These are phyloP conservation scores for Trichoderma pleuroti DNA, from an alignment of 2,329 filamentous ascomycete genomes.

Conservation along the genomic window DNA sequence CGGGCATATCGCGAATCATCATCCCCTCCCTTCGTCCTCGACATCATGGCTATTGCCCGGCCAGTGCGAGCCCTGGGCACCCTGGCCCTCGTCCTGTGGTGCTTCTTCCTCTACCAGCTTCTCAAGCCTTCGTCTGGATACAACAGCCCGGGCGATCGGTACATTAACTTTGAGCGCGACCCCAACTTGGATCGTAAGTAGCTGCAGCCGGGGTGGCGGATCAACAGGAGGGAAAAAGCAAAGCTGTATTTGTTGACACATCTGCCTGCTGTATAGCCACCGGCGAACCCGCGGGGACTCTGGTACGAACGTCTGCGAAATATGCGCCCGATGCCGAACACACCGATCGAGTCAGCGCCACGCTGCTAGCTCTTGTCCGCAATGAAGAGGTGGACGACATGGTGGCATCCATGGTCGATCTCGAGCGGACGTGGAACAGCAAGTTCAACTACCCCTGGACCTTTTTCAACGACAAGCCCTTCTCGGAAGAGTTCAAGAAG, in stretches of 20 bases:
- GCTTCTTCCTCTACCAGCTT: slow-evolving; percentile 75
- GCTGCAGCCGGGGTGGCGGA: not conserved
- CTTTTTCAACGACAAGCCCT: slow-evolving; percentile 96
- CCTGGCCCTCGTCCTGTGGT: slow-evolving; percentile 66
- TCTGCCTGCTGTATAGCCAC: slow-evolving; percentile 54
- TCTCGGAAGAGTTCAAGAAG: slow-evolving; percentile 87
- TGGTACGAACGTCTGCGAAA: slow-evolving; percentile 70
- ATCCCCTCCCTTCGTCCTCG: not conserved
- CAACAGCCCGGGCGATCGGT: slow-evolving; percentile 40
- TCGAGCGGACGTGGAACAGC: slow-evolving; percentile 93
- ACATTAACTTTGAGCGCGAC: slow-evolving; percentile 66
- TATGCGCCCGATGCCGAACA: slow-evolving; percentile 74
- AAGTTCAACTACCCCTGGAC: slow-evolving; percentile 99
- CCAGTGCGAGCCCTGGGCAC: slow-evolving; percentile 77
- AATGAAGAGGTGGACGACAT: slow-evolving; percentile 86
- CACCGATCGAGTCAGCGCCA: slow-evolving; percentile 86
- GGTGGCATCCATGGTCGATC: slow-evolving; percentile 81
- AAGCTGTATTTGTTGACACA: slow-evolving; percentile 20
- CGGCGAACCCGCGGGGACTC: slow-evolving; percentile 72
- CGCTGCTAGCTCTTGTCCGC: slow-evolving; percentile 83
- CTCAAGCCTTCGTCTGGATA: slow-evolving; percentile 55
- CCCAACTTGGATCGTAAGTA: slow-evolving; percentile 80
- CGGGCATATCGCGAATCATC: slow-evolving; percentile 3
- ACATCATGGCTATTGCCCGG: slow-evolving; percentile 76
- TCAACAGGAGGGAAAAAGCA: not conserved